Evolutionary conservation across 192 early-diverging fungal species (phyloP).

Genomic region (Pilobolus umbonatus): DNA sequence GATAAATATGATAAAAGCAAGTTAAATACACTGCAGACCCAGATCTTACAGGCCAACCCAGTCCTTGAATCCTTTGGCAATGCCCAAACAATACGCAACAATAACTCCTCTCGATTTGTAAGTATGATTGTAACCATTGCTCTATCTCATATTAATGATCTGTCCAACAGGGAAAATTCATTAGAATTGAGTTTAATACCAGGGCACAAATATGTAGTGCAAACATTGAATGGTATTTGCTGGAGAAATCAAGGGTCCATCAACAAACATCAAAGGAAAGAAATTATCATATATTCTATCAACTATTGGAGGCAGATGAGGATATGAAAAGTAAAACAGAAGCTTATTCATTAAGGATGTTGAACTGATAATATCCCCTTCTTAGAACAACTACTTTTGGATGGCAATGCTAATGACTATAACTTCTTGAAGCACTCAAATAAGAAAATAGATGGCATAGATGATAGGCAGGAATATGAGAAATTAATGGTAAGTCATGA

Average conservation of each 20-base stretch:
- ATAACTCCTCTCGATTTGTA: slow-evolving; percentile 97
- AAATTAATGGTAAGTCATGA: slow-evolving; percentile 52
- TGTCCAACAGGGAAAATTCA: slow-evolving; percentile 81
- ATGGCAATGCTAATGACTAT: slow-evolving; percentile 19
- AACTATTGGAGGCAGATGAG: slow-evolving; percentile 85
- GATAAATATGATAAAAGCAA: slow-evolving; percentile 25
- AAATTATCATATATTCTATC: slow-evolving; percentile 98
- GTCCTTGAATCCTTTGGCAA: slow-evolving; percentile 98
- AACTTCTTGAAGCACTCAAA: slow-evolving; percentile 77
- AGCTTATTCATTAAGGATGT: not conserved
- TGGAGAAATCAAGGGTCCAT: slow-evolving; percentile 96
- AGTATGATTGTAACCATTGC: too few relatives aligned
- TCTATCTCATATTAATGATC: not conserved
- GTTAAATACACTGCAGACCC: slow-evolving; percentile 63
- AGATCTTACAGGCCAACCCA: slow-evolving; percentile 93
- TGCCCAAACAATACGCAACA: slow-evolving; percentile 97
- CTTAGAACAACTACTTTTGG: slow-evolving; percentile 17
- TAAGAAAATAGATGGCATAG: slow-evolving; percentile 88
- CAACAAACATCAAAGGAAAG: slow-evolving; percentile 88
- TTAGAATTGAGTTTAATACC: slow-evolving; percentile 93
- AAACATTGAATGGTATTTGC: slow-evolving; percentile 94
- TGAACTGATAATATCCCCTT: not conserved
- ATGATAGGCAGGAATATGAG: slow-evolving; percentile 81
- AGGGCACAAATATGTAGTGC: slow-evolving; percentile 86
- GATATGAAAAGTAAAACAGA: slow-evolving; percentile 63